These are phyloP conservation scores for Geranium incanum DNA, from an alignment of 441 rosid genomes.

Conservation along the genomic window DNA sequence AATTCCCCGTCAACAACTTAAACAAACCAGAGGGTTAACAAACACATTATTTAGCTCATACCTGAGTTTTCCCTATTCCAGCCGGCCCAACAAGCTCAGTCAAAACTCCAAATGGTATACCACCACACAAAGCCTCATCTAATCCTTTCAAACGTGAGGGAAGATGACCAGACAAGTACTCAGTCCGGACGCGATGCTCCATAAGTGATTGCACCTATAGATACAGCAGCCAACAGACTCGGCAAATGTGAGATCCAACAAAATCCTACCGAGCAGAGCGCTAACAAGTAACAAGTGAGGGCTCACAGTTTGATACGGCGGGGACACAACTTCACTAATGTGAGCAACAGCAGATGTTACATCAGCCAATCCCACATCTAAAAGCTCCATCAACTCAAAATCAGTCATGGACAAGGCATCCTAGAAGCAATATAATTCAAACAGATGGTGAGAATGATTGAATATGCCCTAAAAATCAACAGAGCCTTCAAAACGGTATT, in stretches of 20 bases:
- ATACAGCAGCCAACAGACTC: background rate
- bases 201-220: slow-evolving; percentile 47
- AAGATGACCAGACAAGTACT: slow-evolving; percentile 57
- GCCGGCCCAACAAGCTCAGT: slow-evolving; percentile 86
- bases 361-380: slow-evolving; percentile 51
- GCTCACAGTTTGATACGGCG: slow-evolving; percentile 63
- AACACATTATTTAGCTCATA: slow-evolving; percentile 17
- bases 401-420: slow-evolving; percentile 74
- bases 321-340: slow-evolving; percentile 58
- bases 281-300: background rate
- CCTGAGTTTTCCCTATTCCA: slow-evolving; percentile 92
- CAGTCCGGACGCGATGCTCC: slow-evolving; percentile 43
- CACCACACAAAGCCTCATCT: slow-evolving; percentile 70
- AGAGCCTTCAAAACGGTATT: background rate
- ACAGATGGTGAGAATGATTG: background rate
- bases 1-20: background rate
- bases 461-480: background rate
- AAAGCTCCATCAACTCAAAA: slow-evolving; percentile 65
- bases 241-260: background rate
- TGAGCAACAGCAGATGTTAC: slow-evolving; percentile 46
- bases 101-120: slow-evolving; percentile 78
- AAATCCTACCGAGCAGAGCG: background rate
- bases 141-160: slow-evolving; percentile 68
- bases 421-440: slow-evolving; percentile 24
- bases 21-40: background rate